Percentiles rank a stretch among this genome's conserved stretches.
phyloP scores from a whole-genome alignment of 2,329 filamentous ascomycete genomes.

The Dothideomycetes sp. region DNA sequence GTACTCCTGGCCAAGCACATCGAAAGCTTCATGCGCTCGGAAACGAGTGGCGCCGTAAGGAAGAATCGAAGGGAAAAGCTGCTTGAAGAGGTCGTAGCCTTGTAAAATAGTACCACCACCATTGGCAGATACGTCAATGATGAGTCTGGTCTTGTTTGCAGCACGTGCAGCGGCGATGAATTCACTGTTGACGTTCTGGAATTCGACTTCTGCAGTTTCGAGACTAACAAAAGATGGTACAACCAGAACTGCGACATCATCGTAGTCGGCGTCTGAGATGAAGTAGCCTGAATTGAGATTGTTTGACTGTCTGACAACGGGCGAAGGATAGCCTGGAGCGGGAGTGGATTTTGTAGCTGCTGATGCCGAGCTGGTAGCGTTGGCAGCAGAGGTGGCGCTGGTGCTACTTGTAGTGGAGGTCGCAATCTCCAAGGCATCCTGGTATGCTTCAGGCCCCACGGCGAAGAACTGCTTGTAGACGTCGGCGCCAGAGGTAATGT shows the following conservation, averaged over 20 bases:
- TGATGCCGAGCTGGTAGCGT: constrained; percentile 15
- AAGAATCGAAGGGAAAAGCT: constrained; percentile 43
- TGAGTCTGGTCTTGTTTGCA: constrained; percentile 49
- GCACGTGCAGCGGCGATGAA: constrained; percentile 37
- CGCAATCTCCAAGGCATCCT: constrained; percentile 19
- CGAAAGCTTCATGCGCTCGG: constrained; percentile 39
- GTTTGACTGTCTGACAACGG: constrained; percentile 30
- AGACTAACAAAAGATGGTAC: constrained; percentile 34
- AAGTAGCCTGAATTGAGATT: constrained; percentile 41
- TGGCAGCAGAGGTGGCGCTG: constrained; percentile 5
- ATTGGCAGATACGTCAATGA: constrained; percentile 51
- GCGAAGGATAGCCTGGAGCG: constrained; percentile 36
- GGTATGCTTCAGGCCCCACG: constrained; percentile 15
- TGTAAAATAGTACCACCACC: constrained; percentile 50
- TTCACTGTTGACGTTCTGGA: constrained; percentile 34
- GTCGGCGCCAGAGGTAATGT: constrained; percentile 34
- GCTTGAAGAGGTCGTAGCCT: constrained; percentile 54
- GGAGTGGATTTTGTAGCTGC: constrained; percentile 16
- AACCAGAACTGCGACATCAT: constrained; percentile 38
- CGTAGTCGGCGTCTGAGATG: constrained; percentile 35
- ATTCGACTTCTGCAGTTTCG: constrained; percentile 24
- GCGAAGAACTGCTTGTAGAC: constrained; percentile 31
- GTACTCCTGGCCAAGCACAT: constrained; percentile 35
- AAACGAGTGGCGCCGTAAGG: constrained; percentile 44
- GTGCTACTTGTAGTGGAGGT: constrained; percentile 14